Percentiles rank a stretch among this genome's conserved stretches.
These are phyloP conservation scores for Biancaea sappan DNA, from an alignment of 306 rosid genomes.

Conservation along the genomic window DNA sequence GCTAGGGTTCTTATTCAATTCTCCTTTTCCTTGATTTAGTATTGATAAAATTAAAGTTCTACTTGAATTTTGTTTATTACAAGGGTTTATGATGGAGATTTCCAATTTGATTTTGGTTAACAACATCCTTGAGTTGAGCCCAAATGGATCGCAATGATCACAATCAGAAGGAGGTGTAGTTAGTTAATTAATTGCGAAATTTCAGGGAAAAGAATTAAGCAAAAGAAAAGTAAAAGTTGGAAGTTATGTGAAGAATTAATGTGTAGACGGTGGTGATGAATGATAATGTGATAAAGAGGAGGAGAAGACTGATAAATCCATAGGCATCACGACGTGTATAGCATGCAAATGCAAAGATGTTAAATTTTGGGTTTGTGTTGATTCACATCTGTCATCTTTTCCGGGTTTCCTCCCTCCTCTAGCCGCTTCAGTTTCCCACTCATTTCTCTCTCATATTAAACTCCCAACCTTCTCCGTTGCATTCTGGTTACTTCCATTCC, in stretches of 20 bases:
- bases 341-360: constrained; percentile 43
- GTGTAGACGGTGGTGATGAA: neutral
- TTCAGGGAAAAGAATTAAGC: neutral
- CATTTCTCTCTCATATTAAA: constrained; percentile 46
- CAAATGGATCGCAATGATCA: too few species aligned
- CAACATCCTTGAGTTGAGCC: neutral
- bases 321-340: constrained; percentile 33
- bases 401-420: constrained; percentile 32
- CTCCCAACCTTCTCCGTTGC: neutral
- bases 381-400: constrained; percentile 44
- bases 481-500: constrained; percentile 14
- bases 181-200: constrained; percentile 29
- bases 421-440: constrained; percentile 36
- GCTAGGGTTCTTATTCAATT: constrained; percentile 41
- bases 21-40: constrained; percentile 16
- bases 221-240: constrained; percentile 7
- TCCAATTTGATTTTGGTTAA: neutral
- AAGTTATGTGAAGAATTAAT: neutral
- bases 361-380: constrained; percentile 19
- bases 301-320: constrained; percentile 29
- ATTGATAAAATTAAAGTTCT: neutral
- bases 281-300: neutral
- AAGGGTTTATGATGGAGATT: constrained; percentile 5
- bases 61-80: neutral
- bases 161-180: too few species aligned